phyloP scores from a whole-genome alignment of 2,329 filamentous ascomycete species.

The Phyllosticta citriasiana region DNA sequence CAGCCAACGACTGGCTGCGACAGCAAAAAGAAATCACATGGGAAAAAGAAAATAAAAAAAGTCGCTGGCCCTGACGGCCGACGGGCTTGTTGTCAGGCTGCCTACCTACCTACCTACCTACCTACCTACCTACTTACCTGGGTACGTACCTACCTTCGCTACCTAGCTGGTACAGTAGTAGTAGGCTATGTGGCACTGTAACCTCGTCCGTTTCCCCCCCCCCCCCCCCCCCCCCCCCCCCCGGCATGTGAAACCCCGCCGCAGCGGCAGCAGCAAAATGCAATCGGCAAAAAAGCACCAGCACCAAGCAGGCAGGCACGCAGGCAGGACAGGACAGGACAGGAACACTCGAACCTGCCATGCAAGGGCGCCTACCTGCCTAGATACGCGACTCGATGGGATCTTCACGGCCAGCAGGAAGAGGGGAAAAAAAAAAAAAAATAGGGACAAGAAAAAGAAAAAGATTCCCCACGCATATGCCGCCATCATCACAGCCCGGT shows the following conservation, averaged over 20 bases:
- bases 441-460: not conserved
- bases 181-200: not conserved
- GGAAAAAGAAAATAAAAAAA: too few species aligned
- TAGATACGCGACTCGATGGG: constrained; percentile 7
- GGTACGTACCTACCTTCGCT: too few species aligned
- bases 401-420: not conserved
- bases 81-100: too few species aligned
- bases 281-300: not conserved
- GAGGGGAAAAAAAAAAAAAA: not conserved
- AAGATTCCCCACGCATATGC: not conserved
- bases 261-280: not conserved
- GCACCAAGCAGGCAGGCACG: not conserved
- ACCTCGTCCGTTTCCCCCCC: not conserved
- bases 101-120: too few species aligned
- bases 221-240: not conserved
- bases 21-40: too few species aligned
- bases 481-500: not conserved
- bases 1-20: too few species aligned
- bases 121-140: too few species aligned
- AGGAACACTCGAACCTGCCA: constrained; percentile 1
- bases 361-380: constrained; percentile 3
- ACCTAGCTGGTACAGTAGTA: too few species aligned
- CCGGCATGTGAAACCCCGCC: constrained; percentile 7
- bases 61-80: too few species aligned
- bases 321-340: not conserved